These are phyloP conservation scores for Falciphora oryzae DNA, from an alignment of 2,329 filamentous ascomycete species.

Conservation along the genomic window DNA sequence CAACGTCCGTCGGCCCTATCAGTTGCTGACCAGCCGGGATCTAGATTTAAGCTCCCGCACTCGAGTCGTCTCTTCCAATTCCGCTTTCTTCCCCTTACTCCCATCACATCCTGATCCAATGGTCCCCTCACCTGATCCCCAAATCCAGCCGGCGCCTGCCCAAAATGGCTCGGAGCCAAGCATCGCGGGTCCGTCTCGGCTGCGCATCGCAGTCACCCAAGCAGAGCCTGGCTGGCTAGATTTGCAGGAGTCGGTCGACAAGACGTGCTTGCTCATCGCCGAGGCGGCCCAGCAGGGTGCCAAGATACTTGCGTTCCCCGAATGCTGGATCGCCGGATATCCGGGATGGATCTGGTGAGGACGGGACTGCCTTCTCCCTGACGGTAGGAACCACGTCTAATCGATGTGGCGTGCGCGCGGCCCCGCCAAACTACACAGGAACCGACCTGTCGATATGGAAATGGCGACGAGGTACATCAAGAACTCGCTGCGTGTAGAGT, in stretches of 20 bases:
- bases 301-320: slow-evolving; percentile 41
- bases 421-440: too few relatives aligned
- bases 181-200: not conserved
- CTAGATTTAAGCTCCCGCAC: too few relatives aligned
- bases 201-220: slow-evolving; percentile 40
- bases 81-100: too few relatives aligned
- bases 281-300: slow-evolving; percentile 42
- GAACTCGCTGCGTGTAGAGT: slow-evolving; percentile 15
- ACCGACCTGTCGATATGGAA: slow-evolving; percentile 24
- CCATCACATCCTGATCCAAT: too few relatives aligned
- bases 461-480: slow-evolving; percentile 26
- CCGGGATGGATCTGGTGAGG: slow-evolving; percentile 35
- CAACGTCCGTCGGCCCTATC: too few relatives aligned
- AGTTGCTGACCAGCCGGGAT: too few relatives aligned
- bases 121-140: too few relatives aligned
- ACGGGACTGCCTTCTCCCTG: not conserved
- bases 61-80: too few relatives aligned
- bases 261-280: slow-evolving; percentile 41
- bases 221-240: slow-evolving; percentile 50
- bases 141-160: too few relatives aligned
- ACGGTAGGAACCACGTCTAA: too few relatives aligned
- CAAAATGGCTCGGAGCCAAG: too few relatives aligned
- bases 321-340: slow-evolving; percentile 41
- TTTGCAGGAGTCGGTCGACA: slow-evolving; percentile 37
- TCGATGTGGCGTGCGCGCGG: not conserved